Evolutionary conservation across 116 monocot species (phyloP), one percentile per base, ranked within the genome.

Genomic region (Dioscorea cayenensis): DNA sequence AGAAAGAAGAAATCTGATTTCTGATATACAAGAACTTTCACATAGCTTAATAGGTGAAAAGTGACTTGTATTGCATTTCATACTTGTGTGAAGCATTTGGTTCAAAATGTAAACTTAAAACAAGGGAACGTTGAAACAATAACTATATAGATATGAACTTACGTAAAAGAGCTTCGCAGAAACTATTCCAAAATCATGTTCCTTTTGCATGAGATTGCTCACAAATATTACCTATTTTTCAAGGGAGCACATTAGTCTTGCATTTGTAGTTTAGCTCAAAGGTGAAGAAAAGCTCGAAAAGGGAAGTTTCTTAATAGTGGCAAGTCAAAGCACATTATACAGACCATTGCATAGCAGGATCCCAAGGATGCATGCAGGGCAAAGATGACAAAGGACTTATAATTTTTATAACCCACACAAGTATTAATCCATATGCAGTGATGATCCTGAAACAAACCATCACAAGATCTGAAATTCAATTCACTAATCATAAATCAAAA

Each of bases 381-480:
- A 70, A 88, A 96, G 71, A 92, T 65, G 62, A 92, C 66, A 76
- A 92, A 92, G 28, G 84, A 68, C 76, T 96, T 92, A 69, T 92
- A 92, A 71, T 96, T 96, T 73, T 81, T 68, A 86, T 92, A 83
- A 11, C 96, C 96, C 27, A 96, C 96, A 78, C 96, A 96, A 76
- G 92, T 90, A 65, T 86, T 88, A 76, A 96, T 96, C 96, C 96
- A 96, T 38, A 86, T 69, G 78, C 90, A 96, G 62, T 96, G 96
- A 77, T 96, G 96, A 81, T 96, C 92, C 92, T 96, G 86, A 65
- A 76, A 66, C 19, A 65, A 76, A 66, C 19, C 28, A 79, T 18
- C 36, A 17, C 68, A 67, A 43, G 6, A 19, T 36, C 9, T 32
- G 17, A 60, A 51, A 27, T 55, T 51, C 43, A 28, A 61, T 3